Evolutionary conservation across 1,284 basidiomycete species (phyloP), one percentile per base, ranked within the genome.

Genomic region (Mycosarcoma mackinlayi): DNA sequence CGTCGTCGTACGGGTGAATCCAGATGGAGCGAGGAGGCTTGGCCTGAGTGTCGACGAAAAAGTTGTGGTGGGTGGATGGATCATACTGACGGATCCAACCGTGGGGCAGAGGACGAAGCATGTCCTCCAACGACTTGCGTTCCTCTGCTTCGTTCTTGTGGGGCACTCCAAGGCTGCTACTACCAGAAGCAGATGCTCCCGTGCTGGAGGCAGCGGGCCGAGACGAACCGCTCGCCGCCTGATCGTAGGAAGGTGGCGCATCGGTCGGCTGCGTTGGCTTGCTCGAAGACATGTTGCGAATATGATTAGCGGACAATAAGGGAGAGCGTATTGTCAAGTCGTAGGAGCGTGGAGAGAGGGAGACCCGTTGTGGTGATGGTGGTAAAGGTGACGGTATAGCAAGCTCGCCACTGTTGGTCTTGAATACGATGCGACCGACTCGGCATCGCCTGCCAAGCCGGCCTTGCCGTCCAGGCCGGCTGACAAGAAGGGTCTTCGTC

Each of bases 1-100:
- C 48, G 25, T 73, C 82, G 50, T 82, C 80, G 25, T 56, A 62
- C 1, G 82, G 82, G 46, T 83, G 82, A 1, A 65, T 49, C 82
- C 82, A 83, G 62, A 82, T 83, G 16, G 76, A 79, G 6, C 82
- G 65, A 14, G 82, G 79, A 3, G 82, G 82, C 6, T 51, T 69
- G 1, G 77, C 75, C 8, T 49, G 71, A 3, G 82, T 82, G 39
- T 80, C 78, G 35, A 80, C 78, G 49, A 75, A 80, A 39, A 80
- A 80, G 44, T 73, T 68, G 62, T 76, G 74, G 13, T 71, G 63
- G 14, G 59, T 53, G 6, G 58, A 45, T 11, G 69, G 63, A 42
- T 81, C 78, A 60, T 70, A 81, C 24, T 81, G 77, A 33, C 77
- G 75, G 28, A 81, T 68, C 79, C 79, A 79, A 3, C 75, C 75